phyloP scores from a whole-genome alignment of 164 flowering plant genomes.

The Annona cherimola region DNA sequence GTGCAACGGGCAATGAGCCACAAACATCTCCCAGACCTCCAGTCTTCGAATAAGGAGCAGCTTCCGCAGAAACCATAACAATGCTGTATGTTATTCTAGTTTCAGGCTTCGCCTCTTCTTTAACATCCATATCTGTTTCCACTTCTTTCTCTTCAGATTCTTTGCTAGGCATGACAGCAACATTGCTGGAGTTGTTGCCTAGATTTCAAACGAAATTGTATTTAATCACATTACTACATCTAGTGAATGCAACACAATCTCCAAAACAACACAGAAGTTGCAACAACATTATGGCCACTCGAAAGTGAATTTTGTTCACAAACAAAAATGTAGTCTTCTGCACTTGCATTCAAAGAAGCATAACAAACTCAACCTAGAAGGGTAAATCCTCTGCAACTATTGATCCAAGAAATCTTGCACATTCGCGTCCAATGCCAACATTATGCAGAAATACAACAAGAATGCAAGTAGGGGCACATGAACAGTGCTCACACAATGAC shows the following conservation, averaged over 20 bases:
- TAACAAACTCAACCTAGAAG: background rate
- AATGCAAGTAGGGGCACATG: background rate
- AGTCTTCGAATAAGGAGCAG: conserved; percentile 92
- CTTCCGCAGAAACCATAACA: conserved; percentile 82
- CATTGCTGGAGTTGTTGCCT: conserved; percentile 2
- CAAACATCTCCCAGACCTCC: conserved; percentile 98
- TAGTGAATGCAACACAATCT: background rate
- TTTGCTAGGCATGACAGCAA: background rate
- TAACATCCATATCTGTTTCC: conserved; percentile 11
- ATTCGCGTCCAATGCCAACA: background rate
- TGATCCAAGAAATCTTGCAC: background rate
- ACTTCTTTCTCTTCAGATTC: conserved; percentile 20
- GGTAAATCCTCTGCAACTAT: background rate
- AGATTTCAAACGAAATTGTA: background rate
- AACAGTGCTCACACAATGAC: background rate
- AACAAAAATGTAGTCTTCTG: background rate
- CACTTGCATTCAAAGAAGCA: background rate
- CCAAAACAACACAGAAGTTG: background rate
- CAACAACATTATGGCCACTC: background rate
- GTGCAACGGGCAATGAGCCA: conserved; percentile 87
- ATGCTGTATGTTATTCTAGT: conserved; percentile 44
- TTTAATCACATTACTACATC: background rate
- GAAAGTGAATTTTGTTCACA: background rate
- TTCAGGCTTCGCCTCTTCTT: conserved; percentile 23
- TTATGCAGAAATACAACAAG: background rate